Evolutionary conservation across 228 moss, liverwort and hornwort genomes (phyloP).

Genomic region (Sphagnum fallax): DNA sequence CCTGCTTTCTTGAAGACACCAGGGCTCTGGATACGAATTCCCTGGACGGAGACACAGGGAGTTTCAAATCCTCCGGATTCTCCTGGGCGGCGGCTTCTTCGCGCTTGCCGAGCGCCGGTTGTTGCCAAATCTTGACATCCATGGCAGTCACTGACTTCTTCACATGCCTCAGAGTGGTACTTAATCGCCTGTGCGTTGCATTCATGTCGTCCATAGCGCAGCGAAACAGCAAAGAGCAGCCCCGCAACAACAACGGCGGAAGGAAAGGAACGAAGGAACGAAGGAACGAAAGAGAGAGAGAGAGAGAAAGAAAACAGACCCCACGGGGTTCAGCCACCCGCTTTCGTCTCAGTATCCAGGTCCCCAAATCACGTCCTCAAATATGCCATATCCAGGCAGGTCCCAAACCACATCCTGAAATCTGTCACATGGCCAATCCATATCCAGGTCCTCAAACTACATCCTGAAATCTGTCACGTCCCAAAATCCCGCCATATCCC

Average conservation of each 20-base stretch:
- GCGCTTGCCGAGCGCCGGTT: not conserved
- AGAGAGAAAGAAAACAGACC: no score
- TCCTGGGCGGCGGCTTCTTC: not conserved
- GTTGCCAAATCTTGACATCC: conserved; percentile 4
- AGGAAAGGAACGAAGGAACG: no score
- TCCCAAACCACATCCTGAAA: no score
- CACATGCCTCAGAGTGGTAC: conserved; percentile 3
- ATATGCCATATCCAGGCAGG: no score
- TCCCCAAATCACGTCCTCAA: no score
- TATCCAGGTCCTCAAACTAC: no score
- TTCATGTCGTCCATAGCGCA: conserved; percentile 2
- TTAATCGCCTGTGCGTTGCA: conserved; percentile 8
- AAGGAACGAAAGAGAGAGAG: no score
- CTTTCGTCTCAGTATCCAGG: no score
- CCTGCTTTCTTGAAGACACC: conserved; percentile 23
- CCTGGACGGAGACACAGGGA: conserved; percentile 16
- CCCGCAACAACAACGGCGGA: not conserved
- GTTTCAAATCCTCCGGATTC: not conserved
- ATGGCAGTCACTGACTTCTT: not conserved
- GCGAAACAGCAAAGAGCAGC: not conserved
- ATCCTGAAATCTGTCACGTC: no score
- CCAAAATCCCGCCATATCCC: no score
- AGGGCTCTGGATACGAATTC: conserved; percentile 15
- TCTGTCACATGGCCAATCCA: no score
- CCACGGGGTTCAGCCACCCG: no score